Base-by-base conservation (phyloP, 2,329 filamentous ascomycete genomes). In the Sclerotinia spermophila region DNA sequence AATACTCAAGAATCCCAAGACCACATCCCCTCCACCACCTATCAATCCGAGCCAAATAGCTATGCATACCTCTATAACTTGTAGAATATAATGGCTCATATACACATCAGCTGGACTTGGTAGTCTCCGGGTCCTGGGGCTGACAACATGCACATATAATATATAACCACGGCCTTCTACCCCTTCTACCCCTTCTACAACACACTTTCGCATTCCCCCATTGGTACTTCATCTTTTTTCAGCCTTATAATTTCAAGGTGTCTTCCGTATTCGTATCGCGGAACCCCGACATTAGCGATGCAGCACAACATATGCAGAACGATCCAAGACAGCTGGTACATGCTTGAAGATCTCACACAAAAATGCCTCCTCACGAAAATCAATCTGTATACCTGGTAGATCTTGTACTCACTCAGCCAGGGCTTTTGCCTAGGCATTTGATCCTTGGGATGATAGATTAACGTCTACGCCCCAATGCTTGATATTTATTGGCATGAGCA, bases 331-430 rank as follows among this genome's bases (percentile, higher is more conserved):
- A 33, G 27, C 40, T 45, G 42, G 60, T 30, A 62, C 35, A 64
- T 15, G 42, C 21, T 24, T 48, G 1, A 45, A 24, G 19, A 8
- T 27, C 11, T 45, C 27, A 27, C 33, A 60, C 61, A 38, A 11
- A n/a, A 64, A 64, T 30, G 61, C 61, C 61, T 64, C 24, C 24
- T 6, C 24, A 64, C 61, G 61, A 64, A 64, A 51, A 38, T 51
- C 15, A 38, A 38, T n/a, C 24, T 35, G 27, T 15, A 24, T 5
- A 35, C 33, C 21, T 44, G 27, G 21, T 42, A 1, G 21, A 27
- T 17, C 19, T 33, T 21, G 2, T 19, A 24, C 19, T 8, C n/a
- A 30, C 15, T 19, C n/a, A 13, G 17, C 3, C 33, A 38, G 5
- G 33, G 55, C 55, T 21, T 58, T 35, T n/a, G 13, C 33, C 19